Base-by-base conservation (phyloP, 1,139 yeast genomes). In the Hyphopichia buzzinii region DNA sequence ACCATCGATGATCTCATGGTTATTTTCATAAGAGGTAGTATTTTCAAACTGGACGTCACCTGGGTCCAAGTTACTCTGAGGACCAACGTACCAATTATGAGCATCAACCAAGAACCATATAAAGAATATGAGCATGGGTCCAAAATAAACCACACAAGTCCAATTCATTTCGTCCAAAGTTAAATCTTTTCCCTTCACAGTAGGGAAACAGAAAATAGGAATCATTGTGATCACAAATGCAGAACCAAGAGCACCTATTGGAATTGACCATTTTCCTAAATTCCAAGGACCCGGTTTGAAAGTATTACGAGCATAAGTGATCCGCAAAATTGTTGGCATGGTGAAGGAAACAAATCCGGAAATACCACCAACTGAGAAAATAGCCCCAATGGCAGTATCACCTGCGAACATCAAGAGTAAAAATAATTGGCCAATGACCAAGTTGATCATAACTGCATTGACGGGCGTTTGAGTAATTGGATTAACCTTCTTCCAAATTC, bases 281-380 rank as follows among this genome's bases (percentile, higher is more conserved):
- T 76, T 66, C 82, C 86, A 81, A 2, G 90, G 90, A 2, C 90
- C 92, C 11, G 77, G 76, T 41, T 65, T 62, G 61, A 82, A 83
- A 2, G 69, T 62, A 15, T 74, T 61, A 39, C 74, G 62, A 10
- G 83, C 74, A 47, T 71, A 75, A 1, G 84, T 73, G 43, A 79
- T 72, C 51, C 81, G 78, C 46, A 84, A 67, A 4, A 78, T 54
- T 11, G 84, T 77, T 16, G 90, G 90, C 48, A 79, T 64, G n/a
- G 79, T 72, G 55, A 83, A 83, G 1, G 89, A 82, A 42, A 82
- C 72, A 50, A 81, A 82, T 0, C 86, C 81, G 13, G 85, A 77
- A 52, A 82, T 81, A 38, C 88, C 90, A 35, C 88, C 88, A 27
- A 83, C 86, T 1, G 86, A 80, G 62, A 84, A 84, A 39, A 82